Conservation (phyloP, 331 rosid species). For the Arachis monticola region DNA sequence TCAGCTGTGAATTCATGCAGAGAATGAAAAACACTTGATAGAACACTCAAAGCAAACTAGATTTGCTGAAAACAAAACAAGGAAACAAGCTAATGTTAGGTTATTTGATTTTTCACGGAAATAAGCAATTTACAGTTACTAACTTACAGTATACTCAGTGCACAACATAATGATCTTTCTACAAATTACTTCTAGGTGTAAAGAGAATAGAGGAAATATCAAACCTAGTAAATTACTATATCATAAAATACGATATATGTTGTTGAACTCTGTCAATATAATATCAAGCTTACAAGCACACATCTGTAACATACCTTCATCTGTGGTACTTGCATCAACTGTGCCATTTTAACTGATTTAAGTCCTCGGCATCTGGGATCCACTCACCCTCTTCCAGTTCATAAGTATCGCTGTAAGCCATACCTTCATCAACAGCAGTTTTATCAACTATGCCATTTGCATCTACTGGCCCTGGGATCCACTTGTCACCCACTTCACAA, state of each 20-base stretch:
- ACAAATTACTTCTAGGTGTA: background rate
- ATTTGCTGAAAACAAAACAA: constrained; percentile 19
- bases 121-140: constrained; percentile 28
- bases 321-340: constrained; percentile 40
- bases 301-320: constrained; percentile 62
- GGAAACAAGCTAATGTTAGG: constrained; percentile 22
- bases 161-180: background rate
- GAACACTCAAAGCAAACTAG: constrained; percentile 11
- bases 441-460: constrained; percentile 39
- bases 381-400: constrained; percentile 69
- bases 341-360: constrained; percentile 28
- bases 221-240: background rate
- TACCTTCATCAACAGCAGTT: constrained; percentile 57
- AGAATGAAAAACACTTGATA: background rate
- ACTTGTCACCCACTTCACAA: constrained; percentile 54
- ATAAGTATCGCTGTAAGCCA: constrained; percentile 40
- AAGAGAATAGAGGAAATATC: constrained; percentile 3
- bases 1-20: constrained; percentile 3
- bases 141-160: constrained; percentile 16
- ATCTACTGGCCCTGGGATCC: constrained; percentile 54
- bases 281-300: constrained; percentile 10
- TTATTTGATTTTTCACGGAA: constrained; percentile 26
- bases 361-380: constrained; percentile 60
- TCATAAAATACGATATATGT: constrained; percentile 9
- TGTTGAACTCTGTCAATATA: background rate